Conservation (phyloP, 2,329 filamentous ascomycete genomes). For the Trichoderma hamatum region DNA sequence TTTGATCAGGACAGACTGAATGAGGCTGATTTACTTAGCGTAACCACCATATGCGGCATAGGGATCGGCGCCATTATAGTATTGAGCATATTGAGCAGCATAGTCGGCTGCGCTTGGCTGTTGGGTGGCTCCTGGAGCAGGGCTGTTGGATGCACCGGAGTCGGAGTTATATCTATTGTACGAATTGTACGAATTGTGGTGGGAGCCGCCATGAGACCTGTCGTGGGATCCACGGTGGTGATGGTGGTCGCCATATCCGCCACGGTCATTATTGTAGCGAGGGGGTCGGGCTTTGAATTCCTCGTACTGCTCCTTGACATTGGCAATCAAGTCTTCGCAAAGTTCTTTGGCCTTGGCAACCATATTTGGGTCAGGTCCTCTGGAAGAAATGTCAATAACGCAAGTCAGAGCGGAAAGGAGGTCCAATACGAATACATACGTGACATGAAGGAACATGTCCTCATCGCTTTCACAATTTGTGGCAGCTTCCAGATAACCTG, state of each 20-base stretch:
- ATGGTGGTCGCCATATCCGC: constrained; percentile 40
- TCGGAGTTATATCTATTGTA: constrained; percentile 38
- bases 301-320: constrained; percentile 88
- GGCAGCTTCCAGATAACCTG: constrained; percentile 86
- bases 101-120: constrained; percentile 59
- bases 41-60: constrained; percentile 93
- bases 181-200: constrained; percentile 37
- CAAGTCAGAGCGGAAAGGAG: constrained; percentile 34
- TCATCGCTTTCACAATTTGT: constrained; percentile 93
- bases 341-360: constrained; percentile 86
- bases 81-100: constrained; percentile 79
- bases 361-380: constrained; percentile 83
- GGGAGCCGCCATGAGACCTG: constrained; percentile 39
- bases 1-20: background rate
- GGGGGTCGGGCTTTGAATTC: constrained; percentile 83
- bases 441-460: constrained; percentile 94
- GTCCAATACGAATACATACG: constrained; percentile 61
- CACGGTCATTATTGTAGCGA: constrained; percentile 55
- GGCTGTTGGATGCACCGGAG: constrained; percentile 41
- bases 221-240: constrained; percentile 40
- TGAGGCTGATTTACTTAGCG: constrained; percentile 60
- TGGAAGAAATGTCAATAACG: constrained; percentile 42
- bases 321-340: constrained; percentile 82
- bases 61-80: constrained; percentile 75
- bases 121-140: constrained; percentile 38